Evolutionary conservation across 2,329 filamentous ascomycete genomes (phyloP).

Genomic region (Thelonectria olida): DNA sequence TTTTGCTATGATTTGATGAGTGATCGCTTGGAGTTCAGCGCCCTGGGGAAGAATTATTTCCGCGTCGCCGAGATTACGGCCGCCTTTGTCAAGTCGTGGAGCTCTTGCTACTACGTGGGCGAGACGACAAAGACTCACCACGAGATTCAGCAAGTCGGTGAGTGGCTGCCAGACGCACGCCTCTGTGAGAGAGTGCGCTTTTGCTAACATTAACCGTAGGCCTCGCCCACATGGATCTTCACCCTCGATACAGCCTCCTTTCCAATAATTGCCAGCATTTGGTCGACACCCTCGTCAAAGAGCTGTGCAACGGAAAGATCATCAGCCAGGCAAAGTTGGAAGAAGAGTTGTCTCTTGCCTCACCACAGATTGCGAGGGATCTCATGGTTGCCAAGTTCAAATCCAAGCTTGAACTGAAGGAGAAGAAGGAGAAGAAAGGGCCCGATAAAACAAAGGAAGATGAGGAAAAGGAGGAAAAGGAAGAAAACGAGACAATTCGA

Average conservation of each 20-base stretch:
- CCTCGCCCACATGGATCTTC: conserved; percentile 22
- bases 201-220: conserved; percentile 17
- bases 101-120: conserved; percentile 38
- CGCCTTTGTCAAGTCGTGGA: conserved; percentile 37
- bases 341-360: conserved; percentile 30
- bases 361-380: conserved; percentile 37
- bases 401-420: conserved; percentile 29
- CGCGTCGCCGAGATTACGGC: conserved; percentile 29
- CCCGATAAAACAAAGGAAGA: not conserved
- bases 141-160: conserved; percentile 35
- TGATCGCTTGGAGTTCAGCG: conserved; percentile 34
- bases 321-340: conserved; percentile 38
- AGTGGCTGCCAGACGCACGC: not conserved
- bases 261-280: conserved; percentile 40
- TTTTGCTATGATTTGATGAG: conserved; percentile 41
- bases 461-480: conserved; percentile 22
- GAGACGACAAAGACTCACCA: conserved; percentile 39
- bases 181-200: fast-evolving
- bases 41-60: conserved; percentile 37
- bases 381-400: conserved; percentile 28
- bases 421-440: not conserved
- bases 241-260: conserved; percentile 31
- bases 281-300: conserved; percentile 36
- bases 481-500: conserved; percentile 32
- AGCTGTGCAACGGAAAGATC: conserved; percentile 37